Base-by-base conservation (phyloP, 495 filamentous ascomycete species). In the Neurospora tetraspora region DNA sequence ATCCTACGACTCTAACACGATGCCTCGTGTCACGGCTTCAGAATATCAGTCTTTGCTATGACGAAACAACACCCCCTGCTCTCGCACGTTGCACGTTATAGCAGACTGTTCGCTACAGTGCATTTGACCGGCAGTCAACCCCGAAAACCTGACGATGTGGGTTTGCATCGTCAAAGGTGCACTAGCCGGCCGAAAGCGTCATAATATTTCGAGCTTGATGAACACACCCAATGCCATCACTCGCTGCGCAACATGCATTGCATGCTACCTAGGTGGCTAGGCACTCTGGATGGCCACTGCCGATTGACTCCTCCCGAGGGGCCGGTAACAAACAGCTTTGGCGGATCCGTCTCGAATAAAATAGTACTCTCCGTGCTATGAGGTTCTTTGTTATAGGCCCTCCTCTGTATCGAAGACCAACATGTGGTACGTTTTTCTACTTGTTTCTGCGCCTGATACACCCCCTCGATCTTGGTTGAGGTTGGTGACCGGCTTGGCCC, bases 221-320 rank as follows among this genome's bases (percentile, higher is more conserved):
- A 53, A 65, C 18, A 65, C 27, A 34, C 27, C 27, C 27, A 73
- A 73, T 73, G 43, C 31, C 47, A 71, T 71, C 59, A 59, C 68
- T 36, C 71, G 39, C 73, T 76, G 76, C 75, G 70, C 70, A 72
- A 72, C 75, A 78, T 75, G 20, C 45, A 59, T 47, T 73, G 36
- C 68, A 73, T 73, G 39, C 31, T 47, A 70, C 70, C 72, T 43
- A 61, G 39, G 40, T 59, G 31, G 42, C 39, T 65, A 34, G 53
- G 53, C 27, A 20, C 12, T 18, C 20, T 34, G 18, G 31, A 34
- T 39, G 36, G 61, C 69, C 69, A 59, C 42, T 27, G 31, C 72
- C 9, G 45, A 23, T 39, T 68, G 20, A 70, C 69, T 36, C 72
- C 70, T 77, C 73, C 76, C 78, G 42, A 40, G 47, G 31, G 74